Evolutionary conservation across 805 yeast species (phyloP).

Genomic region (Saccharomycopsis guyanensis): DNA sequence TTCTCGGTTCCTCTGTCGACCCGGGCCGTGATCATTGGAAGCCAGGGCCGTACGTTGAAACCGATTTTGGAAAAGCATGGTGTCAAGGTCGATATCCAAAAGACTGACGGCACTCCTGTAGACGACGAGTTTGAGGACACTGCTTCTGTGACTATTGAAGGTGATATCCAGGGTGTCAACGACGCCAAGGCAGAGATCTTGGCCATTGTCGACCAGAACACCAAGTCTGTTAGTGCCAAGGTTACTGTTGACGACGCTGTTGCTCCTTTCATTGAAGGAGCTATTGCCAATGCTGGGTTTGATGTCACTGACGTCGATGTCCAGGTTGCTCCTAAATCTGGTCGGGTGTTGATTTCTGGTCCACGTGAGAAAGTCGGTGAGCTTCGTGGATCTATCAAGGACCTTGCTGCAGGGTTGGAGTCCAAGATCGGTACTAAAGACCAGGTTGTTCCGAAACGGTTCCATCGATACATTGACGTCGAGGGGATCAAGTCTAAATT

Average conservation of each 20-base stretch:
- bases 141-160: conserved; percentile 62
- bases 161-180: conserved; percentile 77
- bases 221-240: conserved; percentile 47
- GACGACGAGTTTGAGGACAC: conserved; percentile 54
- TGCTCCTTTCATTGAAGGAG: conserved; percentile 28
- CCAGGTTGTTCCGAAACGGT: conserved; percentile 56
- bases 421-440: conserved; percentile 42
- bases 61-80: conserved; percentile 66
- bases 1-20: conserved; percentile 70
- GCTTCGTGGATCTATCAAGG: conserved; percentile 45
- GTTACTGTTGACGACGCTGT: conserved; percentile 36
- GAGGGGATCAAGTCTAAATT: conserved; percentile 44
- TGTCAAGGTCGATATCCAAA: conserved; percentile 64
- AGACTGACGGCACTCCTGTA: conserved; percentile 23
- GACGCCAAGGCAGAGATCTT: conserved; percentile 64
- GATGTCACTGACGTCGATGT: conserved; percentile 23
- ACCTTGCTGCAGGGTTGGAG: conserved; percentile 36
- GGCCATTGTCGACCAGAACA: conserved; percentile 68
- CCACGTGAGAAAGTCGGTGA: conserved; percentile 56
- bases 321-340: conserved; percentile 31
- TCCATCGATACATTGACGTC: conserved; percentile 63
- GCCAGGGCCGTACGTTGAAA: conserved; percentile 74
- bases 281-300: conserved; percentile 20
- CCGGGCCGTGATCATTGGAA: conserved; percentile 76
- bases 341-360: conserved; percentile 54